Evolutionary conservation across 2,329 filamentous ascomycete genomes (phyloP).

Genomic region (Trichoderma citrinoviride): DNA sequence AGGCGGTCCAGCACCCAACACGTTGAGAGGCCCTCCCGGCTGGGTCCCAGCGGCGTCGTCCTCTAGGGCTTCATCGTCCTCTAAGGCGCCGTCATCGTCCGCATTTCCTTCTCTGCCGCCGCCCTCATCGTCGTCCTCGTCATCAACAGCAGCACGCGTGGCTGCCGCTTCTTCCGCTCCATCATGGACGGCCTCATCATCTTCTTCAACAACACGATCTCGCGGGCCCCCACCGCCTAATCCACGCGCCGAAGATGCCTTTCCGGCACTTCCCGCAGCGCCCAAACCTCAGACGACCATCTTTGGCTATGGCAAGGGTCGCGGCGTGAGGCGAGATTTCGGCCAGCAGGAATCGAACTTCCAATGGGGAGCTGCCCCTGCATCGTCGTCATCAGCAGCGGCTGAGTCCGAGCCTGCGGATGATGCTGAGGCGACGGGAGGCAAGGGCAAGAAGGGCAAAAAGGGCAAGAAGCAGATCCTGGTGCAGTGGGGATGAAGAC

Average conservation of each 20-base stretch:
- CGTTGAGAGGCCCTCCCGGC: conserved; percentile 25
- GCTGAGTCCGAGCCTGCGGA: conserved; percentile 31
- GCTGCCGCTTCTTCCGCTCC: conserved; percentile 28
- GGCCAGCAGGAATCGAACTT: conserved; percentile 51
- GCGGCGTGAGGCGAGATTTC: conserved; percentile 53
- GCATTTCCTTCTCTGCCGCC: conserved; percentile 47
- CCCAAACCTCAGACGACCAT: conserved; percentile 65
- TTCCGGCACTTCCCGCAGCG: conserved; percentile 79
- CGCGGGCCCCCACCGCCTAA: conserved; percentile 25
- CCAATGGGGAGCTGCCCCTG: conserved; percentile 42
- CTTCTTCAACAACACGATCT: conserved; percentile 41
- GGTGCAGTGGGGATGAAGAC: conserved; percentile 55
- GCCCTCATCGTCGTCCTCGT: conserved; percentile 24
- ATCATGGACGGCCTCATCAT: conserved; percentile 35
- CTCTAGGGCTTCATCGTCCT: conserved; percentile 18
- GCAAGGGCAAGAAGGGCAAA: conserved; percentile 55
- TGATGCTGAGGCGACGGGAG: conserved; percentile 30
- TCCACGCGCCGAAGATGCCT: conserved; percentile 56
- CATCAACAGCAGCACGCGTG: conserved; percentile 26
- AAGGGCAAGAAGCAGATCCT: conserved; percentile 62
- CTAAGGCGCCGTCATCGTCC: conserved; percentile 30
- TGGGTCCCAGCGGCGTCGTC: conserved; percentile 27
- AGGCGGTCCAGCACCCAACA: conserved; percentile 36
- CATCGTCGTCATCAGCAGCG: conserved; percentile 25
- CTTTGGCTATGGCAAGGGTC: conserved; percentile 57